Base-by-base conservation (phyloP, 192 early-diverging fungal species). In the Coemansia sp. region DNA sequence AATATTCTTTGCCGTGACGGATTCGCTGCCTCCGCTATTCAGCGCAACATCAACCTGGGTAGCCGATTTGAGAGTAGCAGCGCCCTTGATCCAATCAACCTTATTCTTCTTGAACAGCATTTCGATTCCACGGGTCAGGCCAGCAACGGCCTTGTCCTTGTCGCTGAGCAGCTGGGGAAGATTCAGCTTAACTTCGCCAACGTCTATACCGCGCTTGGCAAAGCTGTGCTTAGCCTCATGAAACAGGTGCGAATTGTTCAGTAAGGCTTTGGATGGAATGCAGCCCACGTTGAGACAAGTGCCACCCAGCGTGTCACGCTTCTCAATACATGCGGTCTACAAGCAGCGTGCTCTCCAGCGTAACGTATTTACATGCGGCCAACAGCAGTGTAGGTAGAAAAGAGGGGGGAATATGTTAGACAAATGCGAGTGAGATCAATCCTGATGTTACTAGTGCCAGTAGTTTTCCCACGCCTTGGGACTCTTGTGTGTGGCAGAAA, bases 251-350 rank as follows among this genome's bases (percentile, higher is more conserved):
- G 97, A 95, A 88, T 98, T 97, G 89, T 98, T 88, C 68, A 98
- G 87, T 74, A 98, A 89, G 50, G 97, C 93, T 85, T 98, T 98
- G 60, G 97, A 98, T 47, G 97, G 97, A 81, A 98, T 98, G 85
- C 96, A 98, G 32, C 97, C 97, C 52, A 98, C 95, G 76, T 99
- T 99, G 73, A 99, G 84, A 81, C 97, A 99, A 31, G 97, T 99
- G 50, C 97, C 97, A 53, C 97, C 97, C 18, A 99, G 86, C 25
- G 92, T 63, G 24, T 95, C 95, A 63, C 96, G 93, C 79, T 91
- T 94, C 85, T 98, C 97, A 58, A 98, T 86, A 74, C 94, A 96
- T 22, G 94, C 97, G 25, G 93, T 93, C 93, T 95, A 86, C 4
- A 47, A 48, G 25, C 28, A 30, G 28, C 28, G 28, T 30, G 28